Base-by-base conservation (phyloP, 225 moss, liverwort and hornwort species). In the Sphagnum contortum region DNA sequence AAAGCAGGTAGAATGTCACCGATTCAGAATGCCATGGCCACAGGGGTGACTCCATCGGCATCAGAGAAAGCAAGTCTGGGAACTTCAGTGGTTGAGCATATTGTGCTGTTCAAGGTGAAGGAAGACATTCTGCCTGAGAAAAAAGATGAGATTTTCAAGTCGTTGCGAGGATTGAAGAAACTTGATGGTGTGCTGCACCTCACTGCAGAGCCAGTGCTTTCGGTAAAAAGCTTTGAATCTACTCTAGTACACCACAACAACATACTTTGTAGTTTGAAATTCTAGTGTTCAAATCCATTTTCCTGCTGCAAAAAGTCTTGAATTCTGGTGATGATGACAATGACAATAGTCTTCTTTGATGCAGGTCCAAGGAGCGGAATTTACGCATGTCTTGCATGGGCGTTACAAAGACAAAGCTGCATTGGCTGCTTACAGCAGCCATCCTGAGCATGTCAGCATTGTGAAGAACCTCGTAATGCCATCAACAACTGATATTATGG, bases 351-450 rank as follows among this genome's bases (percentile, higher is more conserved):
- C 29, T 52, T 5, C 8, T 49, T 3, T 51, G 63, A 64, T 73
- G 65, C 70, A 93, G 75, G 72, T 88, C 55, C 72, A 90, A 46
- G 86, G 88, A 57, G 83, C 71, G 0, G 62, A 86, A 49, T 93
- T 70, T 62, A 86, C 82, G 12, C 88, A 90, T 68, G 86, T 75
- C 6, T 64, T 93, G 73, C 93, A 93, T 29, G 77, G 82, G 3
- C 75, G 86, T 47, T 86, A 80, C 64, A 53, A 60, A 3, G 80
- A 71, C 75, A 93, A 69, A 65, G 82, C 45, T 62, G 80, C 75
- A 0, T 67, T 90, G 47, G 76, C 58, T 45, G 67, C 66, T 0
- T 86, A 84, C 9, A 9, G 12, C 2, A 57, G 44, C 10, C 77
- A 82, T 6, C 83, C 80, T 3, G 72, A 76, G 12, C 70, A 88